Evolutionary conservation across 208 protist species (phyloP).

Genomic region (Trypanosoma theileri): DNA sequence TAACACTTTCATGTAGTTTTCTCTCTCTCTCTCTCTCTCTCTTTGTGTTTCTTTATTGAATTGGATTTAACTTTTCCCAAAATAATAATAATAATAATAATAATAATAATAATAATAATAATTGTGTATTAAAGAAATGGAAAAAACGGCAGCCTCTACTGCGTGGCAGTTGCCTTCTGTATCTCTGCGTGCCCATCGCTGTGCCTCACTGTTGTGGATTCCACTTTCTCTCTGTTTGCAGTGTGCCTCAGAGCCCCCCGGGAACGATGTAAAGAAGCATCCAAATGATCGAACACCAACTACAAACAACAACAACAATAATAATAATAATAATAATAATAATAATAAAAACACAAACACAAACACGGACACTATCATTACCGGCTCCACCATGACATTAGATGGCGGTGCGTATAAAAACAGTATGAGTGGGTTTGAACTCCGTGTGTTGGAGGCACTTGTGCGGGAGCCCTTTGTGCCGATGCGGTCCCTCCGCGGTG

Average conservation of each 20-base stretch:
- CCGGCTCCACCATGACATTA: too few relatives aligned
- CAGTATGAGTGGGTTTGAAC: conserved; percentile 39
- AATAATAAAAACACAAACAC: neutral
- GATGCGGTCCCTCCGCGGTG: conserved; percentile 30
- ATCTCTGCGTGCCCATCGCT: conserved; percentile 55
- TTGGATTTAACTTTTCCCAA: too few relatives aligned
- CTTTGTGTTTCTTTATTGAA: too few relatives aligned
- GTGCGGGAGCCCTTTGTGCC: conserved; percentile 28
- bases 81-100: too few relatives aligned
- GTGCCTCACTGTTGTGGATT: conserved; percentile 73
- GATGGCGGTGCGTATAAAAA: neutral
- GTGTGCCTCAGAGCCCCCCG: conserved; percentile 17
- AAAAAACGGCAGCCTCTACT: conserved; percentile 14
- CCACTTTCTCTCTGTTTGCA: conserved; percentile 57
- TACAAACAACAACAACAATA: neutral
- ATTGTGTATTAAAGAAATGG: conserved; percentile 1
- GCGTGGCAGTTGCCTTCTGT: conserved; percentile 44
- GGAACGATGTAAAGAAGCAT: neutral
- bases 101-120: neutral
- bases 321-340: conserved; percentile 3
- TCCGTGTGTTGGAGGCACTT: conserved; percentile 20
- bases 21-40: too few relatives aligned
- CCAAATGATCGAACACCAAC: neutral
- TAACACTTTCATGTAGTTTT: too few relatives aligned
- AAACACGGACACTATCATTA: too few relatives aligned